Conservation (phyloP, 352 stramenopile species). For the Phytophthora ramorum region DNA sequence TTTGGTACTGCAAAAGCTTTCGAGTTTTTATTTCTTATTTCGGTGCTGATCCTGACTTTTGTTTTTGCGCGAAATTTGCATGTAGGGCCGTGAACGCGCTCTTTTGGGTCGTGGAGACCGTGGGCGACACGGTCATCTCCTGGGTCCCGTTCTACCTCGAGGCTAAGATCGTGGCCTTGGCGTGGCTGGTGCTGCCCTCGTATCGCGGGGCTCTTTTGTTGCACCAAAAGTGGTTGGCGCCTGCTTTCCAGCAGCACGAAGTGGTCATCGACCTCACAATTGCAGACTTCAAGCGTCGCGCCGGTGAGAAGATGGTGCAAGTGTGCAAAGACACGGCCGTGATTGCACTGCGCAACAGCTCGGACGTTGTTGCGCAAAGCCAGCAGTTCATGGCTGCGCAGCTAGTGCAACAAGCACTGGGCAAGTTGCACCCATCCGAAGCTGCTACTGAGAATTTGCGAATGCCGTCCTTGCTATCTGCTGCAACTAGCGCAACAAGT, state of each 20-base stretch:
- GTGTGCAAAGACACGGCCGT: conserved; percentile 71
- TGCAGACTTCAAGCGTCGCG: conserved; percentile 61
- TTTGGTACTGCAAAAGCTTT: conserved; percentile 42
- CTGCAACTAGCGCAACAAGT: conserved; percentile 1
- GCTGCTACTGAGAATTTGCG: conserved; percentile 17
- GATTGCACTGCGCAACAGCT: conserved; percentile 65
- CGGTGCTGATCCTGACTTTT: conserved; percentile 1
- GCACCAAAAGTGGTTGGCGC: conserved; percentile 64
- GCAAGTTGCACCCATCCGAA: conserved; percentile 25
- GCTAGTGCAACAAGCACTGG: conserved; percentile 69
- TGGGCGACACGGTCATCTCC: conserved; percentile 60
- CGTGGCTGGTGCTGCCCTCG: conserved; percentile 71
- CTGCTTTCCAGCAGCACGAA: conserved; percentile 76
- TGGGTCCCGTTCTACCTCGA: conserved; percentile 83
- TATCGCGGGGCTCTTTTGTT: conserved; percentile 61
- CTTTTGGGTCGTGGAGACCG: conserved; percentile 64
- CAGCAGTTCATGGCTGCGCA: conserved; percentile 73
- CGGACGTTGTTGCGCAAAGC: conserved; percentile 64
- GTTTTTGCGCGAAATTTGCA: conserved; percentile 1
- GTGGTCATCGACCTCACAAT: conserved; percentile 64
- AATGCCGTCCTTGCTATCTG: conserved; percentile 21
- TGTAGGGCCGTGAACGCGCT: conserved; percentile 62
- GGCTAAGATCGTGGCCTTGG: conserved; percentile 71
- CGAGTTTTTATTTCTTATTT: conserved; percentile 1
- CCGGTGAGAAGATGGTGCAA: conserved; percentile 70